These are phyloP conservation scores for Pseudogymnoascus sp. DNA, from an alignment of 2,329 filamentous ascomycete genomes.

Conservation along the genomic window DNA sequence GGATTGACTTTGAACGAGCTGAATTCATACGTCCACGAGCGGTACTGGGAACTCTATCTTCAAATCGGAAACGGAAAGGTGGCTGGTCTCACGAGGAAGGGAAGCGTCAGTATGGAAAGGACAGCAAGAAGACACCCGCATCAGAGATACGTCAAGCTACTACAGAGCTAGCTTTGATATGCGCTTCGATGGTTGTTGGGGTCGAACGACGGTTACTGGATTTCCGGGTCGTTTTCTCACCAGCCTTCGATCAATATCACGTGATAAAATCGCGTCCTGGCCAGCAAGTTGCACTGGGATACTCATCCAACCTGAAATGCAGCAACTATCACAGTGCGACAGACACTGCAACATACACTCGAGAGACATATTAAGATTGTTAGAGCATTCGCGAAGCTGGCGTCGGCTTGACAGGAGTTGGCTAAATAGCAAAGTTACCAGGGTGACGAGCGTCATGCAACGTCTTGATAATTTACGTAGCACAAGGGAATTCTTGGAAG, in stretches of 20 bases:
- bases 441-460: background rate
- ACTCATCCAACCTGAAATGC: background rate
- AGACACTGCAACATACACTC: background rate
- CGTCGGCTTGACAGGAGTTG: background rate
- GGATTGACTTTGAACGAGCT: background rate
- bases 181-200: background rate
- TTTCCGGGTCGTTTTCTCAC: background rate
- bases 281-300: background rate
- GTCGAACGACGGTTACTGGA: background rate
- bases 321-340: background rate
- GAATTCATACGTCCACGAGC: background rate
- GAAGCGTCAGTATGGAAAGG: background rate
- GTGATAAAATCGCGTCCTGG: background rate
- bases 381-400: background rate
- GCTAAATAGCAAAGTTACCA: background rate
- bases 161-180: conserved; percentile 1
- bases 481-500: too few relatives aligned
- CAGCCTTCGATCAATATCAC: background rate
- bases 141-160: conserved; percentile 2
- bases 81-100: background rate
- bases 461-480: background rate
- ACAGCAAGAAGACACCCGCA: background rate
- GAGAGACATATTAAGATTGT: background rate
- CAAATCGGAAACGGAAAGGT: conserved; percentile 1
- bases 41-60: background rate